Evolutionary conservation across 371 early-diverging fungal species (phyloP).

Genomic region (Neoconidiobolus thromboides): DNA sequence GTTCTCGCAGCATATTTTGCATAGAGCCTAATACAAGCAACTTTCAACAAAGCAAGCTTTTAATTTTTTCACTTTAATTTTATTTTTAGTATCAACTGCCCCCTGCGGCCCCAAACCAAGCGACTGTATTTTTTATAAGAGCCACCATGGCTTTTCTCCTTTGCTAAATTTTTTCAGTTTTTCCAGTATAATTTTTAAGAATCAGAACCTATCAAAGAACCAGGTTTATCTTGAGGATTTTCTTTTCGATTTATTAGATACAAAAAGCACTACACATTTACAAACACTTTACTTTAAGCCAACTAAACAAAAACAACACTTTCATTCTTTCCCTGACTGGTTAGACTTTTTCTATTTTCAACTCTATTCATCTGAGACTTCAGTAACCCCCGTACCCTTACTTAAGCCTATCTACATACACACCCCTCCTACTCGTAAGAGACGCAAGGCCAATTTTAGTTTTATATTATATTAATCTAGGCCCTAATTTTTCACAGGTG

Average conservation of each 20-base stretch:
- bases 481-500: neutral
- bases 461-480: neutral
- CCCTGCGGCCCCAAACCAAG: too few species aligned
- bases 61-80: too few species aligned
- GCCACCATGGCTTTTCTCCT: neutral
- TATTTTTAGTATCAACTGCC: too few species aligned
- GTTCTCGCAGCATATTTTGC: too few species aligned
- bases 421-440: neutral
- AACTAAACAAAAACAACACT: neutral
- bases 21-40: too few species aligned
- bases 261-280: neutral
- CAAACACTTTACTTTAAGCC: neutral
- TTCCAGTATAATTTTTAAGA: neutral
- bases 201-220: neutral
- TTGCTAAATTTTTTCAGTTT: neutral
- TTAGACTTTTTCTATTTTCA: neutral
- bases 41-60: too few species aligned
- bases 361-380: neutral
- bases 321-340: neutral
- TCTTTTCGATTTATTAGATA: neutral
- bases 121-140: neutral
- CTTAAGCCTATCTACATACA: neutral
- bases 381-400: neutral
- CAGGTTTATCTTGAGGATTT: neutral
- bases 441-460: neutral